Evolutionary conservation across 2,329 filamentous ascomycete genomes (phyloP).

Genomic region (Zymoseptoria crescenta): DNA sequence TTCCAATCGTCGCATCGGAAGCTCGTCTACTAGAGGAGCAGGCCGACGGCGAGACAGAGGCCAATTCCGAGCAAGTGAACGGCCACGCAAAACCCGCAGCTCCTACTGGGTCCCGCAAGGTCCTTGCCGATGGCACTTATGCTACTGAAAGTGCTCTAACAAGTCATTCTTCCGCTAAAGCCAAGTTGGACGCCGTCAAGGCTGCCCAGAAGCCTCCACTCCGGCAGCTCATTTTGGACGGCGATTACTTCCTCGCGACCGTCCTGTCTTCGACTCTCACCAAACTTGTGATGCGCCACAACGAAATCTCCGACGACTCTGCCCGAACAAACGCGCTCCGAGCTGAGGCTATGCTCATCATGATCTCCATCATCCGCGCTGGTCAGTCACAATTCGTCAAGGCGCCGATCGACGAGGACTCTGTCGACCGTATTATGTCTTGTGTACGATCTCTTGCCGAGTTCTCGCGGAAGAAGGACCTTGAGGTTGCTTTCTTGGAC

Average conservation of each 20-base stretch:
- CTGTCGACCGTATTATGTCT: slow-evolving; percentile 96
- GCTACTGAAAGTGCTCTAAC: slow-evolving; percentile 94
- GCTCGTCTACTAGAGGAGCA: slow-evolving; percentile 84
- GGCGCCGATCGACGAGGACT: slow-evolving; percentile 93
- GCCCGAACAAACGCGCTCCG: slow-evolving; percentile 88
- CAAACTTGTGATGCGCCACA: slow-evolving; percentile 95
- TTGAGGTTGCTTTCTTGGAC: slow-evolving; percentile 86
- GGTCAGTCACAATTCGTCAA: slow-evolving; percentile 99
- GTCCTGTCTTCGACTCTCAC: slow-evolving; percentile 94
- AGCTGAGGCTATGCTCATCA: slow-evolving; percentile 97
- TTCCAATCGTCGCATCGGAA: slow-evolving; percentile 91
- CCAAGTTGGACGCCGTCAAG: slow-evolving; percentile 92
- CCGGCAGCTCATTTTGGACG: slow-evolving; percentile 88
- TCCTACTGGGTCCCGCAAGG: slow-evolving; percentile 78
- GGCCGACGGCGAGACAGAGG: slow-evolving; percentile 53
- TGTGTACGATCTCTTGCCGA: slow-evolving; percentile 89
- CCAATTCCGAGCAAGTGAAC: slow-evolving; percentile 61
- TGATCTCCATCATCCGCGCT: slow-evolving; percentile 97
- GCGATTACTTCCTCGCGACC: slow-evolving; percentile 91
- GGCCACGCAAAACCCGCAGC: slow-evolving; percentile 68
- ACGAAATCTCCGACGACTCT: slow-evolving; percentile 78
- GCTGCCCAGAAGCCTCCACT: slow-evolving; percentile 93
- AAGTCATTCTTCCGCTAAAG: slow-evolving; percentile 80
- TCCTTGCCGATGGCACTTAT: slow-evolving; percentile 93
- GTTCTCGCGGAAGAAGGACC: slow-evolving; percentile 79